A percentile compares a stretch with the other conserved stretches of the same genome.
Evolutionary conservation across 1,284 basidiomycete species (phyloP).

Genomic region (Ganoderma multipileum): DNA sequence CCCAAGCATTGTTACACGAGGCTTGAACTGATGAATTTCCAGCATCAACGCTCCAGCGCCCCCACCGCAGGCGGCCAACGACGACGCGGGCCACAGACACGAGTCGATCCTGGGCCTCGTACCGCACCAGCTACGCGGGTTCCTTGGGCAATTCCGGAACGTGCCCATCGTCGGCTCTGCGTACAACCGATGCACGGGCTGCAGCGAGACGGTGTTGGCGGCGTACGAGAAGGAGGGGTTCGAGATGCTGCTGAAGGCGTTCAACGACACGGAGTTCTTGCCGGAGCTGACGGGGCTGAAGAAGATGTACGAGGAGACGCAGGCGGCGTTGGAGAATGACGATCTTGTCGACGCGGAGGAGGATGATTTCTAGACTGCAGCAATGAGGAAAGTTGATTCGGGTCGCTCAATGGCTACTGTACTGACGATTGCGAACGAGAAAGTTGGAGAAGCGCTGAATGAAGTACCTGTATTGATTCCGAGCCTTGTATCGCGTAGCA

Average conservation of each 20-base stretch:
- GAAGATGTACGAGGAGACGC: conserved; percentile 80
- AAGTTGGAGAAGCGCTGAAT: neutral
- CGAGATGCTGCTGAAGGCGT: conserved; percentile 81
- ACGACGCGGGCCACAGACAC: conserved; percentile 41
- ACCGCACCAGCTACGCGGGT: conserved; percentile 94
- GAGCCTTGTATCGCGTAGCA: neutral
- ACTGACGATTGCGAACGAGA: neutral
- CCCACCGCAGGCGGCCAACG: conserved; percentile 48
- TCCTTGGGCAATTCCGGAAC: conserved; percentile 86
- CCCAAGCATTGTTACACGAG: no score
- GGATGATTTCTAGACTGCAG: conserved; percentile 36
- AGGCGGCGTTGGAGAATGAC: conserved; percentile 75
- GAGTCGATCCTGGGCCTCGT: conserved; percentile 82
- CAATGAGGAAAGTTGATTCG: no score
- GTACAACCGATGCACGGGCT: conserved; percentile 91
- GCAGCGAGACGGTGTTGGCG: conserved; percentile 74
- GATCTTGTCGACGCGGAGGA: conserved; percentile 81
- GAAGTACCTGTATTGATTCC: neutral
- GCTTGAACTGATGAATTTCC: neutral
- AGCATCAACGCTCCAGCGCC: conserved; percentile 76
- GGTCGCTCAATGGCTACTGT: neutral
- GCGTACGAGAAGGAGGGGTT: conserved; percentile 83
- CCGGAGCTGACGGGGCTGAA: conserved; percentile 89
- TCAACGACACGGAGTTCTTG: conserved; percentile 85
- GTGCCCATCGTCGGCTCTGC: conserved; percentile 87